phyloP scores from a whole-genome alignment of 306 rosid genomes.

The Oemleria cerasiformis region DNA sequence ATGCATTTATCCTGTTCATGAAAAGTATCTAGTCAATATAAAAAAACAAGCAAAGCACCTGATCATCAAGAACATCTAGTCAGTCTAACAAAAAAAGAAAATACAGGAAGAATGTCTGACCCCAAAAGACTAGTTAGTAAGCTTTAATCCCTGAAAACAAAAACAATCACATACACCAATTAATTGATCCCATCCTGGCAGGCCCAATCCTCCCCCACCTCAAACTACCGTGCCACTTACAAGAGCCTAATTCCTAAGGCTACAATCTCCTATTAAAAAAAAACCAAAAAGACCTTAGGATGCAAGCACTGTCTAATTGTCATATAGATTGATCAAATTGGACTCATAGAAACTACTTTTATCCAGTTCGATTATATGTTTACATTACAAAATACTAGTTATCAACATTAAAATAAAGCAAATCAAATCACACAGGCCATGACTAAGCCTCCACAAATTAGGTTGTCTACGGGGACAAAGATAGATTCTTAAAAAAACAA shows the following conservation, averaged over 20 bases:
- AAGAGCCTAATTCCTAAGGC: no score
- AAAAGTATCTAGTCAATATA: constrained; percentile 25
- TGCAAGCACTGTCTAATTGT: neutral
- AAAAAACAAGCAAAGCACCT: constrained; percentile 19
- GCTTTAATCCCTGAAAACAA: no score
- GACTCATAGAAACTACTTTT: neutral
- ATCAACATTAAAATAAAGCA: neutral
- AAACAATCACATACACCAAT: no score
- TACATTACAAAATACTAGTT: neutral
- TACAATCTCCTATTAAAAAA: no score
- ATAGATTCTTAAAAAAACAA: neutral
- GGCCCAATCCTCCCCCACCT: no score
- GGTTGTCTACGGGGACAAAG: neutral
- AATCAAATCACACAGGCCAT: neutral
- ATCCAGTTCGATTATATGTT: neutral
- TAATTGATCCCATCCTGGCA: no score
- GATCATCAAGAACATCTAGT: constrained; percentile 36
- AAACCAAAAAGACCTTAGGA: neutral
- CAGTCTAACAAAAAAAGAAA: constrained; percentile 8
- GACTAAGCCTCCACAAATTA: neutral
- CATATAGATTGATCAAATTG: neutral
- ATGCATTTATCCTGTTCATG: constrained; percentile 72
- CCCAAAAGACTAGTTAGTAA: neutral
- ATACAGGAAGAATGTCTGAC: neutral
- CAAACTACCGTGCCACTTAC: no score